phyloP scores from a whole-genome alignment of 2,329 filamentous ascomycete genomes.

The Hypoxylon sp. region DNA sequence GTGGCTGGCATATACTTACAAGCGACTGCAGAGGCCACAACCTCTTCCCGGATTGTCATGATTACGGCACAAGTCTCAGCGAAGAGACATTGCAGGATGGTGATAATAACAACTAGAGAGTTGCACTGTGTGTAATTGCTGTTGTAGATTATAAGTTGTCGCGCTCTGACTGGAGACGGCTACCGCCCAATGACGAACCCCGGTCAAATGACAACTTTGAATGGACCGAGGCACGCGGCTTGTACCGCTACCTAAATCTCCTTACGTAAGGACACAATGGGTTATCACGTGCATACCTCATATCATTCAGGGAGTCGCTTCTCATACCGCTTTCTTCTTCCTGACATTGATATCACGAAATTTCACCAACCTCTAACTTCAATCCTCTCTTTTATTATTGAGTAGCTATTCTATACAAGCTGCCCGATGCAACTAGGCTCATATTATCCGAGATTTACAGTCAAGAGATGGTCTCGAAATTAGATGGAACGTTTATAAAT shows the following conservation, averaged over 20 bases:
- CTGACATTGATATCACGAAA: not conserved
- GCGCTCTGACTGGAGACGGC: slow-evolving; percentile 33
- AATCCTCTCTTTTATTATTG: not conserved
- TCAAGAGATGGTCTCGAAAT: too few relatives aligned
- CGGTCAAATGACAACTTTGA: slow-evolving; percentile 24
- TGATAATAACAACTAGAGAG: slow-evolving; percentile 11
- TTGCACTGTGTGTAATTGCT: slow-evolving; percentile 15
- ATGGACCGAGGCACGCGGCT: slow-evolving; percentile 49
- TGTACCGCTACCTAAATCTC: slow-evolving; percentile 13
- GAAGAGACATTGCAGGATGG: slow-evolving; percentile 34
- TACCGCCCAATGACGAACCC: slow-evolving; percentile 46
- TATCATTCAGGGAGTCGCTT: not conserved
- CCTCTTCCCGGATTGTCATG: slow-evolving; percentile 93
- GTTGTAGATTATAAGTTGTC: slow-evolving; percentile 34
- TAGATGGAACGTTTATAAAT: too few relatives aligned
- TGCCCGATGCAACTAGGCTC: too few relatives aligned
- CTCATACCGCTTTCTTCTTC: not conserved
- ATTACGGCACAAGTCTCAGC: slow-evolving; percentile 45
- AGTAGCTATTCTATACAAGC: not conserved
- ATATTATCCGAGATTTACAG: too few relatives aligned
- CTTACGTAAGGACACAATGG: slow-evolving; percentile 16
- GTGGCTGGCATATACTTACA: slow-evolving; percentile 48
- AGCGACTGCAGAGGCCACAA: slow-evolving; percentile 54
- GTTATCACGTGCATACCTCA: slow-evolving; percentile 11
- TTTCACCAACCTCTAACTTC: not conserved